Evolutionary conservation across 805 yeast genomes (phyloP).

Genomic region (Suhomyces tanzawaensis): DNA sequence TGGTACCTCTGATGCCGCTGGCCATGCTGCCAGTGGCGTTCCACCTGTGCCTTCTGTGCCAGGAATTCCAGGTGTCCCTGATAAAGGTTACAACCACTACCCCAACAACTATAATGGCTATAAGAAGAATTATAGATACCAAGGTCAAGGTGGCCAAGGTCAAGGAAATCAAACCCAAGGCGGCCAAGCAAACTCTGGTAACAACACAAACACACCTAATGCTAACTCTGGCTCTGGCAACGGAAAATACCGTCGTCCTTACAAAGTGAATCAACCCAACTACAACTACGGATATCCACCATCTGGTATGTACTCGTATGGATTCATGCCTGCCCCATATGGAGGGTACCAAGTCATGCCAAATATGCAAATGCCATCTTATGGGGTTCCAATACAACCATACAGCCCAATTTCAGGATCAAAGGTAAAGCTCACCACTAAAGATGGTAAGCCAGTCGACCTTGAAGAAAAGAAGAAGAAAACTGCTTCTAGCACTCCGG

Average conservation of each 20-base stretch:
- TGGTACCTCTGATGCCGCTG: background rate
- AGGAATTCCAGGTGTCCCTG: slow-evolving; percentile 2
- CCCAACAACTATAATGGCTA: slow-evolving; percentile 12
- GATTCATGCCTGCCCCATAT: slow-evolving; percentile 26
- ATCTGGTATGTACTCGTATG: slow-evolving; percentile 26
- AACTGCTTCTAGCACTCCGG: slow-evolving; percentile 25
- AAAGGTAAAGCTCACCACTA: slow-evolving; percentile 40
- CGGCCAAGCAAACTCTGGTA: background rate
- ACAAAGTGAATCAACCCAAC: slow-evolving; percentile 20
- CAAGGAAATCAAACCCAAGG: slow-evolving; percentile 2
- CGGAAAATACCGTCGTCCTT: slow-evolving; percentile 2
- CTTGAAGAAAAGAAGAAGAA: slow-evolving; percentile 40
- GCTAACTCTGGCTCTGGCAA: slow-evolving; percentile 7
- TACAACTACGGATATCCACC: slow-evolving; percentile 22
- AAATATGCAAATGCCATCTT: slow-evolving; percentile 12
- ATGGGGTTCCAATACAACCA: slow-evolving; percentile 7
- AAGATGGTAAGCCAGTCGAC: slow-evolving; percentile 42
- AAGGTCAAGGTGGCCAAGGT: background rate
- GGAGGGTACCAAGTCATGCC: slow-evolving; percentile 21
- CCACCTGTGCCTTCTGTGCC: slow-evolving; percentile 2
- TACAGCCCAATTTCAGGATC: slow-evolving; percentile 14
- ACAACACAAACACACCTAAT: background rate
- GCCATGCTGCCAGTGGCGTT: slow-evolving; percentile 3
- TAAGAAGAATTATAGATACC: slow-evolving; percentile 12
- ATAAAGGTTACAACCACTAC: slow-evolving; percentile 6